Conservation (phyloP, 164 flowering plant species). For the Protea cynaroides region DNA sequence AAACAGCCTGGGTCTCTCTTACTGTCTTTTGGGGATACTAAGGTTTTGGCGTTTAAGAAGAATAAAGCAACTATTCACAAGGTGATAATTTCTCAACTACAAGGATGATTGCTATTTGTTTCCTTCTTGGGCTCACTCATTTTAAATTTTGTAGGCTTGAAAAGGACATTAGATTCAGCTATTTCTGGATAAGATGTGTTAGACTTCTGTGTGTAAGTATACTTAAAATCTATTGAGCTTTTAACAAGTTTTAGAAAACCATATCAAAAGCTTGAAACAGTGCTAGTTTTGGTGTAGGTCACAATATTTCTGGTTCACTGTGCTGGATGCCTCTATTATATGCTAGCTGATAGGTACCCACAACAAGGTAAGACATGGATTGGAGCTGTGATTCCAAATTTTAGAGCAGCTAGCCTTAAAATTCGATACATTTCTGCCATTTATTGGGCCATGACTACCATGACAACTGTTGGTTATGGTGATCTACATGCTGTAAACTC, state of each 20-base stretch:
- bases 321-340: constrained; percentile 84
- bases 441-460: constrained; percentile 89
- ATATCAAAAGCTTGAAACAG: neutral
- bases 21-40: constrained; percentile 56
- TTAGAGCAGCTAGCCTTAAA: constrained; percentile 58
- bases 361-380: constrained; percentile 79
- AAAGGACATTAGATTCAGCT: constrained; percentile 86
- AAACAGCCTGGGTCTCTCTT: constrained; percentile 37
- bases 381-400: constrained; percentile 60
- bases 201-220: constrained; percentile 67
- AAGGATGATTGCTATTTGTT: no score
- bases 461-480: constrained; percentile 96
- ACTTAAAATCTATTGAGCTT: neutral
- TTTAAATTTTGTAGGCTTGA: constrained; percentile 57
- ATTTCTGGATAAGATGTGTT: constrained; percentile 77
- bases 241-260: neutral
- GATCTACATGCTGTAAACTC: constrained; percentile 89
- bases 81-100: constrained; percentile 29
- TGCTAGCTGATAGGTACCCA: constrained; percentile 80
- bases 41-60: constrained; percentile 83
- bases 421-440: constrained; percentile 67
- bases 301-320: constrained; percentile 73
- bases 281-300: constrained; percentile 55
- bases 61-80: constrained; percentile 74
- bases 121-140: neutral